Percentiles rank a stretch among this genome's conserved stretches.
Conservation (phyloP, 129 eudicot species). For the Lonicera japonica region DNA sequence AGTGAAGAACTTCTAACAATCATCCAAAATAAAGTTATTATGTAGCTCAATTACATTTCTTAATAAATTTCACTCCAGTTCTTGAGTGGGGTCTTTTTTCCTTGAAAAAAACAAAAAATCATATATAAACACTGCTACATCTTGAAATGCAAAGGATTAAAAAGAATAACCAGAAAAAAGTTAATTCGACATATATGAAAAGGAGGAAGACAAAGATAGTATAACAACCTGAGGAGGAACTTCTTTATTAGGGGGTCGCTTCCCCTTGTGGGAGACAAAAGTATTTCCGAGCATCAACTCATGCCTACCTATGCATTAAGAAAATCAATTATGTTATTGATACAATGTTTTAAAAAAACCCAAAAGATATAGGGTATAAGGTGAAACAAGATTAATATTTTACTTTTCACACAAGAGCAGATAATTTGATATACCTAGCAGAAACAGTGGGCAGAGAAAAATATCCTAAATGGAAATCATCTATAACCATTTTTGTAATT, state of each 20-base stretch:
- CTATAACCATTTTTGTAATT: too few relatives aligned
- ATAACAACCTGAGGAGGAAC: conserved; percentile 71
- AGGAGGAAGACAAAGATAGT: conserved; percentile 2
- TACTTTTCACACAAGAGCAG: background rate
- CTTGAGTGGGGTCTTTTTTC: too few relatives aligned
- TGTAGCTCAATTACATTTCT: background rate
- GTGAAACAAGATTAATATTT: background rate
- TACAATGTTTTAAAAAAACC: background rate
- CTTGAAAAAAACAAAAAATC: too few relatives aligned
- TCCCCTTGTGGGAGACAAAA: conserved; percentile 37
- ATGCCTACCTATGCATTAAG: conserved; percentile 54
- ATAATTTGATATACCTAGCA: background rate
- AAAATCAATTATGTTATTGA: conserved; percentile 15
- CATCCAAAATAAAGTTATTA: background rate
- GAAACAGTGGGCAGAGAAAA: background rate
- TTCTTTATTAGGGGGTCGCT: conserved; percentile 61
- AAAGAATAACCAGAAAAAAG: background rate
- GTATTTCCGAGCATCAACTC: conserved; percentile 84
- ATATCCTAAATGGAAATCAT: too few relatives aligned
- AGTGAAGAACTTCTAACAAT: too few relatives aligned
- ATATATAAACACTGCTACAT: too few relatives aligned
- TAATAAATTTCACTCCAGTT: too few relatives aligned
- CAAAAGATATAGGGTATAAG: background rate
- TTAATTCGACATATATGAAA: background rate
- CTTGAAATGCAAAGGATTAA: background rate